Percentiles rank a stretch among this genome's conserved stretches.
phyloP scores from a whole-genome alignment of 768 basidiomycete species.

The Leucosporidium yakuticum region DNA sequence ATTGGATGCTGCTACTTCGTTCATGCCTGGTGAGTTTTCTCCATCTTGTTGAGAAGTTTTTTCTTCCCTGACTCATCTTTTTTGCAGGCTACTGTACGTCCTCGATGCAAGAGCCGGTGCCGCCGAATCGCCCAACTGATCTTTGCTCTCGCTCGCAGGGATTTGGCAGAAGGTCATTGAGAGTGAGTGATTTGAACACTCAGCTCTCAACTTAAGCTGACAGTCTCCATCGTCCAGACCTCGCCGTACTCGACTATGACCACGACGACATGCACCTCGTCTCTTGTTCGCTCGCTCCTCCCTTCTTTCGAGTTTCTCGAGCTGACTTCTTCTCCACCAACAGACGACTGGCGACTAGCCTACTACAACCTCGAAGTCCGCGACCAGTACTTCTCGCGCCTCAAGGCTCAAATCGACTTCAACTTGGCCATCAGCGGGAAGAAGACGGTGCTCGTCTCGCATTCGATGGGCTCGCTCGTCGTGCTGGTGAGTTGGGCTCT shows the following conservation, averaged over 20 bases:
- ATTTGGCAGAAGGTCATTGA: conserved; percentile 67
- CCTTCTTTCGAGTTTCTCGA: neutral
- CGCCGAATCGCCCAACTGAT: conserved; percentile 23
- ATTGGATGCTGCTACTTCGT: conserved; percentile 29
- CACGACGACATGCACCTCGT: conserved; percentile 67
- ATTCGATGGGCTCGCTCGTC: conserved; percentile 44
- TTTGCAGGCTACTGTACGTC: too few species aligned
- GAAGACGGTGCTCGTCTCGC: conserved; percentile 64
- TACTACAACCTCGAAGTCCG: conserved; percentile 86
- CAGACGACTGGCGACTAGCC: conserved; percentile 86
- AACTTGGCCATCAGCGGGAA: conserved; percentile 65
- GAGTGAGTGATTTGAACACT: conserved; percentile 41
- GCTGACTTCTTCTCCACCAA: conserved; percentile 46
- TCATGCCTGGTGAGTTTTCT: conserved; percentile 78
- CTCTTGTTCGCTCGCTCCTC: neutral
- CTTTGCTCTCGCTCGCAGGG: conserved; percentile 12
- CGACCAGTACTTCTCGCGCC: conserved; percentile 75
- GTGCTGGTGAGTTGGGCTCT: neutral
- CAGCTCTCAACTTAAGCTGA: neutral
- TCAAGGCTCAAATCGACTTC: conserved; percentile 70
- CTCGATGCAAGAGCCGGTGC: too few species aligned
- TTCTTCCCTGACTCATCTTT: conserved; percentile 32
- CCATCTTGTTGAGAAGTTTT: neutral
- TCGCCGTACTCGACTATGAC: conserved; percentile 88
- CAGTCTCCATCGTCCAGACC: conserved; percentile 44